Evolutionary conservation across 2,329 filamentous ascomycete genomes (phyloP), one percentile per base, ranked within the genome.

Genomic region (Trichoderma afroharzianum): DNA sequence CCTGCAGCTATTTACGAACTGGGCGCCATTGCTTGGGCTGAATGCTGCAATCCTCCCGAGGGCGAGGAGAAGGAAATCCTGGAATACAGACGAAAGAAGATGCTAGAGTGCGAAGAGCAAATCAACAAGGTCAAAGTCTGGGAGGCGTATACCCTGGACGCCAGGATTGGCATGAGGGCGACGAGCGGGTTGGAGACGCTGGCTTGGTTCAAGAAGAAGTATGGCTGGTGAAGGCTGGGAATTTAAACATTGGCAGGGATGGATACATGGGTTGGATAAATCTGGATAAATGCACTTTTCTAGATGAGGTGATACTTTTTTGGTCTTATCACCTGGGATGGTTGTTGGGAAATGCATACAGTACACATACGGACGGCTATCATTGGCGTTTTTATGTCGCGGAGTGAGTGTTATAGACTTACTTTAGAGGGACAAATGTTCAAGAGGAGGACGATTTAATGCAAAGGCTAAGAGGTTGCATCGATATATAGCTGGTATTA

Each of bases 1-100:
- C 93, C 95, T 0, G 89, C 91, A 0, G 94, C 92, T 1, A 86
- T 93, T 75, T 98, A 98, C 80, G 96, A 99, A 81, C 89, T 96
- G 84, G 94, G 90, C 0, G 93, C 92, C 8, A 89, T 93, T 69
- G 84, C 91, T 1, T 99, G 95, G 95, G 86, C 88, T 71, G 92
- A 95, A 76, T 86, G 84, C 67, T 86, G 83, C 75, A 80, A 83
- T 3, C 79, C 81, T 0, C 74, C 75, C 1, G 78, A 73, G 0
- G 79, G 78, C 6, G 73, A 75, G 4, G 55, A 72, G 0, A 77
- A 81, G 24, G 79, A 81, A 6, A 73, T 81, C 0, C 79, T 81
- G 0, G 79, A 75, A 5, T 85, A 82, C 74, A 82, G 83, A 18
- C 80, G 78, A 28, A 79, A 84, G 61, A 88, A 88, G 80, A 78